Percentiles rank a stretch among this genome's conserved stretches.
These are phyloP conservation scores for Colletotrichum sp. DNA, from an alignment of 2,329 filamentous ascomycete species.

Conservation along the genomic window DNA sequence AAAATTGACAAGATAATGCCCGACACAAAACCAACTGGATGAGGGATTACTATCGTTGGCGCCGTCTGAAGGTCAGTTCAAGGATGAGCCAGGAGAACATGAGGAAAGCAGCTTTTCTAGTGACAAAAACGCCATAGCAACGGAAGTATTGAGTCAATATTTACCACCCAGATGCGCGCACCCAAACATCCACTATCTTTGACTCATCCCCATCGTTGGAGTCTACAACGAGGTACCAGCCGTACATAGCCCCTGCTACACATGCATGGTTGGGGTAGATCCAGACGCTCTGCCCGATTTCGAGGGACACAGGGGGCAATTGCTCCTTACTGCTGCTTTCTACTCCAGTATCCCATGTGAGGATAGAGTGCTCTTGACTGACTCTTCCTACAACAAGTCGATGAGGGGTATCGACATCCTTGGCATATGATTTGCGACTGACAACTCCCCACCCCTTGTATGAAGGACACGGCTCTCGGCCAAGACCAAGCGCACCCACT, in stretches of 20 bases:
- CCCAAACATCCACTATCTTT: neutral
- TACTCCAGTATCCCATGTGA: conserved; percentile 51
- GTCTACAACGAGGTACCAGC: conserved; percentile 60
- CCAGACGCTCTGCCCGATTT: conserved; percentile 37
- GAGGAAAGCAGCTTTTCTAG: too few species aligned
- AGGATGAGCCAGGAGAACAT: too few species aligned
- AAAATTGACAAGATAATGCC: too few species aligned
- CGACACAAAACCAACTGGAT: too few species aligned
- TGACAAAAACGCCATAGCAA: too few species aligned
- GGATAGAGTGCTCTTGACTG: conserved; percentile 69
- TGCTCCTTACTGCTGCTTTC: conserved; percentile 25
- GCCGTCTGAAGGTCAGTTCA: too few species aligned
- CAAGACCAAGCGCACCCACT: conserved; percentile 62
- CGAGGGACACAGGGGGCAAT: conserved; percentile 37
- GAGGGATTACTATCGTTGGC: too few species aligned
- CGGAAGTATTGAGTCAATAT: too few species aligned
- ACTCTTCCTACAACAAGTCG: conserved; percentile 62
- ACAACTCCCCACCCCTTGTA: conserved; percentile 68
- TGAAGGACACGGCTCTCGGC: conserved; percentile 62
- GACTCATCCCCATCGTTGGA: conserved; percentile 24
- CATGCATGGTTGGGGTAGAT: conserved; percentile 71
- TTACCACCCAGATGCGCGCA: neutral
- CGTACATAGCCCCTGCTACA: conserved; percentile 62
- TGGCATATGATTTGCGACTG: conserved; percentile 33
- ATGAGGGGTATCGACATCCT: neutral